A percentile compares a stretch with the other conserved stretches of the same genome.
Conservation (phyloP, 2,329 filamentous ascomycete genomes). For the Xylaria digitata region DNA sequence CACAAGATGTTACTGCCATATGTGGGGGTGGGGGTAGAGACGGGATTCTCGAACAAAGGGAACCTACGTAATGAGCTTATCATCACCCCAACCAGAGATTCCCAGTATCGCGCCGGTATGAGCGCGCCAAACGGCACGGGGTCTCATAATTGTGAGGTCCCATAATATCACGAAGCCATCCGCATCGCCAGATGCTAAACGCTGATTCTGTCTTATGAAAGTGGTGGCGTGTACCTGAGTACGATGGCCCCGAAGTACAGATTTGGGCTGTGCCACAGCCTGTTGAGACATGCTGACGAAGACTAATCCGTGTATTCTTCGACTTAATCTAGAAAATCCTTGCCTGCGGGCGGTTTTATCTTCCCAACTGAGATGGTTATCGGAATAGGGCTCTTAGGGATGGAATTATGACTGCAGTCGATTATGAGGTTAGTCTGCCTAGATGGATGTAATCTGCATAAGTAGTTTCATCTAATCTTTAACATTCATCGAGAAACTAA, state of each 20-base stretch:
- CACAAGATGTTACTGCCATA: neutral
- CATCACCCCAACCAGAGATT: constrained; percentile 75
- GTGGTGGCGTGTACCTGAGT: constrained; percentile 80
- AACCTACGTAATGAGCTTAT: constrained; percentile 84
- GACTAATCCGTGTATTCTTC: neutral
- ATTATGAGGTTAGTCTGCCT: neutral
- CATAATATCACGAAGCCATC: constrained; percentile 90
- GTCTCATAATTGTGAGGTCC: constrained; percentile 83
- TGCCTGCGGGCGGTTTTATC: neutral
- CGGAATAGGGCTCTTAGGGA: neutral
- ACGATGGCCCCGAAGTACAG: constrained; percentile 86
- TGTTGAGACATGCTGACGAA: constrained; percentile 42
- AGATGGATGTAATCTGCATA: too few relatives aligned
- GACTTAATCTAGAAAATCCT: neutral
- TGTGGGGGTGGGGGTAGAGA: neutral
- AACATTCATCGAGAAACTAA: neutral
- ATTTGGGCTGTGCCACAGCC: constrained; percentile 59
- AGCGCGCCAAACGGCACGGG: constrained; percentile 86
- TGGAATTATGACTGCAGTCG: neutral
- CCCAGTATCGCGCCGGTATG: constrained; percentile 83
- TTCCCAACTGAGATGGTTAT: neutral
- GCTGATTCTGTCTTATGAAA: constrained; percentile 78
- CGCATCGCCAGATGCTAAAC: constrained; percentile 86
- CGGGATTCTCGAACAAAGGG: constrained; percentile 18
- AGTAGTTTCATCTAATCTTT: too few relatives aligned